A percentile compares a stretch with the other conserved stretches of the same genome.
phyloP scores from a whole-genome alignment of 306 rosid species.

The Rosa persica region DNA sequence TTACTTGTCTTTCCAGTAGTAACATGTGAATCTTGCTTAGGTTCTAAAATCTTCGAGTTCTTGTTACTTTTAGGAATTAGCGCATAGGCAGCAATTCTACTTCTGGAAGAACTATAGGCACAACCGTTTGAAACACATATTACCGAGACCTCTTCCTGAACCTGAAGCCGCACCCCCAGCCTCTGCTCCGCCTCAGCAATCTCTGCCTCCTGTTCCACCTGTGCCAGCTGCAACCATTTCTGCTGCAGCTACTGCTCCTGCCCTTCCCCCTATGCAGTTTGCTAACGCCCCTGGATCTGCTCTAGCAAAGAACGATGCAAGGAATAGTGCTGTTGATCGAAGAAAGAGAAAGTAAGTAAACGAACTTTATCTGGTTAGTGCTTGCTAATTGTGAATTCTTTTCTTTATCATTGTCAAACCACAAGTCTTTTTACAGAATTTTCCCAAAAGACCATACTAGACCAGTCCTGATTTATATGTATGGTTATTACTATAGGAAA shows the following conservation, averaged over 20 bases:
- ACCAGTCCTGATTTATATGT: slow-evolving; percentile 18
- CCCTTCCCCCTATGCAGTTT: slow-evolving; percentile 77
- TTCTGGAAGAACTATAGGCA: slow-evolving; percentile 96
- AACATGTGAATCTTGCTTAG: not conserved
- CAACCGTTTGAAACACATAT: slow-evolving; percentile 85
- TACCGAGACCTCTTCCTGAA: slow-evolving; percentile 82
- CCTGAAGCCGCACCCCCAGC: slow-evolving; percentile 54
- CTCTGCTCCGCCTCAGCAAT: slow-evolving; percentile 50
- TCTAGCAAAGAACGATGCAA: slow-evolving; percentile 60
- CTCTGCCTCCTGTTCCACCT: slow-evolving; percentile 54
- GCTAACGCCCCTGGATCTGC: slow-evolving; percentile 61
- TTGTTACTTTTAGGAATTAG: slow-evolving; percentile 61
- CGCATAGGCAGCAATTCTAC: slow-evolving; percentile 95
- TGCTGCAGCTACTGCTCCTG: slow-evolving; percentile 49
- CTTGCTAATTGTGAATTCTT: not conserved
- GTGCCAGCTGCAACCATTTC: slow-evolving; percentile 48
- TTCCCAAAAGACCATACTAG: slow-evolving; percentile 12
- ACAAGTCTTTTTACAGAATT: not conserved
- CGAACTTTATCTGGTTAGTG: not conserved
- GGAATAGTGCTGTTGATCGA: slow-evolving; percentile 70
- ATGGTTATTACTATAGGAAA: slow-evolving; percentile 45
- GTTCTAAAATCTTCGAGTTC: slow-evolving; percentile 3
- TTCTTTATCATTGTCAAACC: not conserved
- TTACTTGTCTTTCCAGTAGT: not conserved
- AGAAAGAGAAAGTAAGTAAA: slow-evolving; percentile 76